Conservation (phyloP, 2,329 filamentous ascomycete genomes). For the Aspergillus quadricinctus region DNA sequence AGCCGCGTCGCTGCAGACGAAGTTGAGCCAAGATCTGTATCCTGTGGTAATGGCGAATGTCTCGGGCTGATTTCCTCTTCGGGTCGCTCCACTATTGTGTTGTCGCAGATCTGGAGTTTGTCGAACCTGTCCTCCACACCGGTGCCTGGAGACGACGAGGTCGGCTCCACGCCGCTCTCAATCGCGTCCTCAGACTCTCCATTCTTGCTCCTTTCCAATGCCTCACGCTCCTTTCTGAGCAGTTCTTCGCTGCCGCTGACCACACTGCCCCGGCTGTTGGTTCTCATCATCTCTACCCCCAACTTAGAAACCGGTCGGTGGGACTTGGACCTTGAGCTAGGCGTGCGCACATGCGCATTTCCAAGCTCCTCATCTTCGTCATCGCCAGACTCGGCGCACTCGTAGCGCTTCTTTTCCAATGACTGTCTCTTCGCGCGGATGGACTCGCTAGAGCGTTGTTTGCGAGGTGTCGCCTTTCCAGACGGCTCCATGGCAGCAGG, state of each 20-base stretch:
- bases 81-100: conserved; percentile 23
- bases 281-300: conserved; percentile 96
- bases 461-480: conserved; percentile 49
- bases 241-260: conserved; percentile 43
- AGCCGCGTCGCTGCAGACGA: conserved; percentile 2
- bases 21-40: conserved; percentile 8
- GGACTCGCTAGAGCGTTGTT: conserved; percentile 67
- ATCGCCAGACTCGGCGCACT: conserved; percentile 82
- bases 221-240: conserved; percentile 31
- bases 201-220: conserved; percentile 24
- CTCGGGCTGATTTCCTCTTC: conserved; percentile 27
- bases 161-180: conserved; percentile 19
- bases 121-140: conserved; percentile 30
- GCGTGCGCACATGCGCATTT: conserved; percentile 46
- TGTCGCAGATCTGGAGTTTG: conserved; percentile 32
- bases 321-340: conserved; percentile 49
- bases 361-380: conserved; percentile 93
- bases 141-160: conserved; percentile 19
- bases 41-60: conserved; percentile 15
- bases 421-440: conserved; percentile 70
- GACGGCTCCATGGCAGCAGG: conserved; percentile 57
- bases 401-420: conserved; percentile 65
- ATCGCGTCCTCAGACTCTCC: conserved; percentile 17
- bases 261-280: conserved; percentile 86
- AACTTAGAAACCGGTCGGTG: conserved; percentile 77